A percentile compares a stretch with the other conserved stretches of the same genome.
Conservation (phyloP, 768 basidiomycete species). For the Pleurotus tuoliensis region DNA sequence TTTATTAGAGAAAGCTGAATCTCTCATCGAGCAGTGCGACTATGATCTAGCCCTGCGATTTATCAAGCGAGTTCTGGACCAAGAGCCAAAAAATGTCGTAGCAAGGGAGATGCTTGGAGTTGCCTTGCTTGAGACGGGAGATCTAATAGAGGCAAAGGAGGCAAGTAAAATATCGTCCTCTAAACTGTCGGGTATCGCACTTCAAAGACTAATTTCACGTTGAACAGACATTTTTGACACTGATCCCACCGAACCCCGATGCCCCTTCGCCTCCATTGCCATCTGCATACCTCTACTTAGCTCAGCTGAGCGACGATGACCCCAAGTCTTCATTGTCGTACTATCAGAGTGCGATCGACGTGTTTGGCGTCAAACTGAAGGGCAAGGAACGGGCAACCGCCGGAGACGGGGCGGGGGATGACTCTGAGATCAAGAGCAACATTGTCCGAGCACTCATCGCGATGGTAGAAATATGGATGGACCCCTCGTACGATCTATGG, state of each 20-base stretch:
- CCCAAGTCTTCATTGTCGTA: conserved; percentile 69
- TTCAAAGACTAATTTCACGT: neutral
- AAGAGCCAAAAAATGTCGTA: conserved; percentile 57
- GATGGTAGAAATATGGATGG: conserved; percentile 97
- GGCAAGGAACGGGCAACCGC: conserved; percentile 60
- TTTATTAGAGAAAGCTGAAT: conserved; percentile 73
- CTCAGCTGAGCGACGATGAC: conserved; percentile 77
- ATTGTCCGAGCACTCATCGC: conserved; percentile 78
- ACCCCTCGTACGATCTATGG: conserved; percentile 86
- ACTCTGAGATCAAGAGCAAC: conserved; percentile 59
- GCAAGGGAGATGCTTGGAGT: conserved; percentile 83
- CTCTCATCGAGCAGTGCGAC: conserved; percentile 80
- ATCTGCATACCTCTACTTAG: conserved; percentile 85
- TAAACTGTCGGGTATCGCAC: neutral
- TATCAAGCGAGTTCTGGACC: conserved; percentile 60
- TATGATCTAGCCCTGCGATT: conserved; percentile 79
- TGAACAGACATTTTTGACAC: conserved; percentile 54
- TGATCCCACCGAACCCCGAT: conserved; percentile 59
- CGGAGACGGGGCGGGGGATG: conserved; percentile 37
- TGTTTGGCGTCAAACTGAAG: conserved; percentile 64
- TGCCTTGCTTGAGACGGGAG: conserved; percentile 72
- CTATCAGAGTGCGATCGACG: conserved; percentile 78
- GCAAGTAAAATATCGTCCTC: conserved; percentile 28
- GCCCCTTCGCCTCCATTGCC: conserved; percentile 63
- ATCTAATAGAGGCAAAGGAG: conserved; percentile 68